These are phyloP conservation scores for Auricularia sp. DNA, from an alignment of 768 basidiomycete species.

Conservation along the genomic window DNA sequence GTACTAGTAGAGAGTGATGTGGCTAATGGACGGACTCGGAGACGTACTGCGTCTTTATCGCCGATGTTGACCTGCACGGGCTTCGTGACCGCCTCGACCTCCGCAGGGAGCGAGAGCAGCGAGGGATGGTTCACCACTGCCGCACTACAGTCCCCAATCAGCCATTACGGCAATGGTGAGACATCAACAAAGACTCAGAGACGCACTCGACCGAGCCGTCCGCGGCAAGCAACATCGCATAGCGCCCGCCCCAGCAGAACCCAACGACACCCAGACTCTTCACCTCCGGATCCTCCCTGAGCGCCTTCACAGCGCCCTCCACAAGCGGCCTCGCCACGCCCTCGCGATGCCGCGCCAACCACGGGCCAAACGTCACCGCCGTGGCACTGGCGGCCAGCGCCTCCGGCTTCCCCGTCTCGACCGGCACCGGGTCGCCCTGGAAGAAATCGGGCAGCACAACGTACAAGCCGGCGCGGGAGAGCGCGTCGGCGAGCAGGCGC, in stretches of 20 bases:
- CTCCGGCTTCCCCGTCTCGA: background rate
- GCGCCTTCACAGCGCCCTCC: conserved; percentile 21
- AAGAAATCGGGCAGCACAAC: conserved; percentile 25
- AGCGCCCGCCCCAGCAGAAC: conserved; percentile 28
- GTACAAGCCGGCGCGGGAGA: conserved; percentile 23
- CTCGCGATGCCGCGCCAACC: conserved; percentile 22
- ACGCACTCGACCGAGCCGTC: conserved; percentile 7
- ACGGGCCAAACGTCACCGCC: conserved; percentile 21
- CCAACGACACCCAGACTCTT: conserved; percentile 25
- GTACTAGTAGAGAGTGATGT: background rate
- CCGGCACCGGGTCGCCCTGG: conserved; percentile 16
- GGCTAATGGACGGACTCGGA: background rate
- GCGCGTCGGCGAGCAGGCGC: conserved; percentile 22
- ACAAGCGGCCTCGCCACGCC: conserved; percentile 23
- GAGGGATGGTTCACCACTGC: conserved; percentile 25
- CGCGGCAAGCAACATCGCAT: conserved; percentile 8
- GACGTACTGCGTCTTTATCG: conserved; percentile 14
- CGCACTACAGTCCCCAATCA: conserved; percentile 6
- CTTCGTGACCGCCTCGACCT: conserved; percentile 17
- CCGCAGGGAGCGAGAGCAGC: conserved; percentile 14
- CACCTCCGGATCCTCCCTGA: conserved; percentile 18
- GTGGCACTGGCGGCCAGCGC: background rate
- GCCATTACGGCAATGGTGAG: background rate
- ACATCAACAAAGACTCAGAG: conserved; percentile 1
- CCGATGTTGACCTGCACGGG: conserved; percentile 22